These are phyloP conservation scores for Marsdenia floribunda DNA, from an alignment of 257 asterid species.

Conservation along the genomic window DNA sequence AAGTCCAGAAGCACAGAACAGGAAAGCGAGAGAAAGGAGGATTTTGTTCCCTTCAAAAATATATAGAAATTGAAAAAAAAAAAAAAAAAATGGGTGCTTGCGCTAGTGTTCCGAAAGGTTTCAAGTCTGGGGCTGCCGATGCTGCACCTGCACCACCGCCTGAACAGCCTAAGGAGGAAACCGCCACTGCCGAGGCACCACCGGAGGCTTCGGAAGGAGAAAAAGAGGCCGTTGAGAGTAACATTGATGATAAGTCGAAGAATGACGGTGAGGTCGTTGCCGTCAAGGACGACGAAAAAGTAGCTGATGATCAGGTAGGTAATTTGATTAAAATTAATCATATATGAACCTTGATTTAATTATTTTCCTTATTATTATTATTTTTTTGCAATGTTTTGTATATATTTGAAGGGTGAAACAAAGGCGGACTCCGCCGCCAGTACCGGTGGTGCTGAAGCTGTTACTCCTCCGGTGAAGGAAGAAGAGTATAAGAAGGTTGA, in stretches of 20 bases:
- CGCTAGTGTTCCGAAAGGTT: conserved; percentile 11
- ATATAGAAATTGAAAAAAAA: not conserved
- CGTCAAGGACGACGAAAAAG: not conserved
- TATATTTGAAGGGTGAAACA: not conserved
- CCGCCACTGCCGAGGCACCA: not conserved
- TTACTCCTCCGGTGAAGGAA: not conserved
- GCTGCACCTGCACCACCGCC: conserved; percentile 12
- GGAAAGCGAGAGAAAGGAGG: conserved; percentile 13
- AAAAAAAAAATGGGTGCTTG: conserved; percentile 13
- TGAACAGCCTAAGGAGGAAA: conserved; percentile 7
- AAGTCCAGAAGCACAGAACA: no score
- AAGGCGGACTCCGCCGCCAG: not conserved
- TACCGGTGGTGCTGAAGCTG: not conserved
- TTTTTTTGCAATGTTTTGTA: not conserved
- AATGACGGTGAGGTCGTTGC: not conserved
- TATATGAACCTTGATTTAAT: no score
- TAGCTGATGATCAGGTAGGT: not conserved
- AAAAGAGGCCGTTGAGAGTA: not conserved
- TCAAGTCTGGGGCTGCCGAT: conserved; percentile 4
- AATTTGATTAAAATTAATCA: no score
- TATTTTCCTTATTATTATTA: not conserved
- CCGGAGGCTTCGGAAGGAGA: conserved; percentile 6
- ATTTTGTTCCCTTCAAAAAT: not conserved
- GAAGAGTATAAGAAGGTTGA: not conserved
- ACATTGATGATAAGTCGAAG: not conserved